Base-by-base conservation (phyloP, 805 yeast genomes). In the Spathaspora hagerdaliae region DNA sequence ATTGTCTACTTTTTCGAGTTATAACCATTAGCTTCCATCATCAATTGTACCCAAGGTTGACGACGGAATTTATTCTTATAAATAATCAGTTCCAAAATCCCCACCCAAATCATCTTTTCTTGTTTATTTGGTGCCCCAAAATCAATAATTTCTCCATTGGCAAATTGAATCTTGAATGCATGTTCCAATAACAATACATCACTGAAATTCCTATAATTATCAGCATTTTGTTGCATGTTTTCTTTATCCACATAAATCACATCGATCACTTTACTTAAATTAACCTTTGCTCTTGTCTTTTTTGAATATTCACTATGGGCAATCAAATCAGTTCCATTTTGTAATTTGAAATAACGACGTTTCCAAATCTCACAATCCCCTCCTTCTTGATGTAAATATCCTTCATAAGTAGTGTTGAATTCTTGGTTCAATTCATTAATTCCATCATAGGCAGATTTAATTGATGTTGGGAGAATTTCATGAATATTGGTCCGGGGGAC, bases 371-470 rank as follows among this genome's bases (percentile, higher is more conserved):
- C 78, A 53, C 94, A 78, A 66, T 91, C 98, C 8, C 97, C 97
- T 14, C 98, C 98, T 57, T 85, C 88, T 65, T 91, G 98, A 55
- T 81, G 80, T 67, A 92, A 67, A 56, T 71, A 83, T 0, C 97
- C 97, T 58, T 85, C 84, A 56, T 69, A 67, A 1, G 40, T 37
- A 14, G 55, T 39, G 8, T 52, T 40, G 7, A 54, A 41, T 45
- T 69, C 74, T 19, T 54, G 47, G 32, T 47, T 51, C 43, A 71
- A 53, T 31, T 68, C 67, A 24, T 60, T 60, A 35, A 69, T 53
- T 27, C 65, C 57, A 37, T 69, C 74, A 45, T 51, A 58, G 1
- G 73, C 73, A 41, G 78, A 65, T 43, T 74, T 74, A 53, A 87
- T 80, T 44, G 89, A 83, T 24, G 82, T 77, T 6, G 96, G 96